Percentiles rank a stretch among this genome's conserved stretches.
phyloP scores from a whole-genome alignment of 192 early-diverging fungal species.

The Coemansia sp. region DNA sequence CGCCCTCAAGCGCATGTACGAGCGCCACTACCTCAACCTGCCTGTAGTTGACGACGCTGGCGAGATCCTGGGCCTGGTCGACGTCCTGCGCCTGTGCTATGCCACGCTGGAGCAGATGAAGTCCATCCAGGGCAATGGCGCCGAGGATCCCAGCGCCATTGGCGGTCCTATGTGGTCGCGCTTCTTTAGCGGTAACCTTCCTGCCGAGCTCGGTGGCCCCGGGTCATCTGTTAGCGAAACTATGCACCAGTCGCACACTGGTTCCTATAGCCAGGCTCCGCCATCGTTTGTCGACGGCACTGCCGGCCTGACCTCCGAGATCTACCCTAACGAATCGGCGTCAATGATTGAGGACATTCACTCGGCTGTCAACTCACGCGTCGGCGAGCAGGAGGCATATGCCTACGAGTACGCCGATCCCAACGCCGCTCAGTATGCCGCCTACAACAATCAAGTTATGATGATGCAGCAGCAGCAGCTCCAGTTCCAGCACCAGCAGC shows the following conservation, averaged over 20 bases:
- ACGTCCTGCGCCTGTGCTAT: constrained; percentile 80
- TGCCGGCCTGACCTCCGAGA: constrained; percentile 40
- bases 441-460: constrained; percentile 36
- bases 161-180: constrained; percentile 71
- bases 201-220: constrained; percentile 61
- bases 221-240: constrained; percentile 64
- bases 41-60: constrained; percentile 72
- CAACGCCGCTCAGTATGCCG: constrained; percentile 28
- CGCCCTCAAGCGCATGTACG: constrained; percentile 83
- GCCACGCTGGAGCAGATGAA: constrained; percentile 79
- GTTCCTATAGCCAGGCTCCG: constrained; percentile 28
- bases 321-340: constrained; percentile 54
- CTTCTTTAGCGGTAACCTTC: constrained; percentile 71
- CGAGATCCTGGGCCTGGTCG: constrained; percentile 73
- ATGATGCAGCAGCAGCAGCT: constrained; percentile 34
- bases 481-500: constrained; percentile 25
- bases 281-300: constrained; percentile 48
- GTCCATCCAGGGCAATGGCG: constrained; percentile 50
- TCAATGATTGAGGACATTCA: constrained; percentile 56
- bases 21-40: constrained; percentile 80
- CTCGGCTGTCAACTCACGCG: constrained; percentile 55
- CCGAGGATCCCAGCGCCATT: constrained; percentile 14
- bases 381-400: constrained; percentile 51
- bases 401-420: constrained; percentile 30
- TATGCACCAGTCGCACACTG: constrained; percentile 39